Conservation (phyloP, 139 green algal species). For the Pedinophyceae sp. region DNA sequence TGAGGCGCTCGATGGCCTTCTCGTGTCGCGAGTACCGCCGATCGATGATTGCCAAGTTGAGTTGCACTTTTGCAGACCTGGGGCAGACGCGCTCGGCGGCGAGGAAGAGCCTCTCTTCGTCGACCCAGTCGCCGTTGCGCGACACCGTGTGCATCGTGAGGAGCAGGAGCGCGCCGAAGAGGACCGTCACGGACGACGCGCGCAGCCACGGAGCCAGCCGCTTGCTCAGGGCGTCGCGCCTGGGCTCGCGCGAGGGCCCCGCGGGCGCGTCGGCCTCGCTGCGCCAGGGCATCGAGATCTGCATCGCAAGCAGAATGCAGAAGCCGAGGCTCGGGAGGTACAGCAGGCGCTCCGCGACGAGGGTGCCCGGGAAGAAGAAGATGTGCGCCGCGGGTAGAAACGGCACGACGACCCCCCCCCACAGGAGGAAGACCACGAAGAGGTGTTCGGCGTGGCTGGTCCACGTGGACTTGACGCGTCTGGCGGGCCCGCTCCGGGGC, state of each 20-base stretch:
- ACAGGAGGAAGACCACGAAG: constrained; percentile 30
- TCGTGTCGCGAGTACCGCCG: constrained; percentile 22
- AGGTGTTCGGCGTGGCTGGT: no score
- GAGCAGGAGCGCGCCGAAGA: no score
- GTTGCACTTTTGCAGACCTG: constrained; percentile 50
- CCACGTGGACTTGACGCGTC: no score
- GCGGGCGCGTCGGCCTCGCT: neutral
- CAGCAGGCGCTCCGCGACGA: constrained; percentile 59
- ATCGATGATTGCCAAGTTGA: constrained; percentile 58
- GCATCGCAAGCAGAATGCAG: constrained; percentile 32
- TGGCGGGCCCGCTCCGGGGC: constrained; percentile 26
- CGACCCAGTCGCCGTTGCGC: constrained; percentile 51
- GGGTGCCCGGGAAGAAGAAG: constrained; percentile 68
- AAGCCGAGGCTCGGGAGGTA: constrained; percentile 57
- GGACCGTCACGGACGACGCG: constrained; percentile 9
- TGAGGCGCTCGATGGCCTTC: constrained; percentile 38
- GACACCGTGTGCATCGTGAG: constrained; percentile 15
- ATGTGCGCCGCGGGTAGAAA: constrained; percentile 62
- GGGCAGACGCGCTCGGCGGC: constrained; percentile 46
- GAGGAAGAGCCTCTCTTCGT: constrained; percentile 48
- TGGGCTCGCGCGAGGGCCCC: neutral
- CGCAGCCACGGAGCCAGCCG: constrained; percentile 11
- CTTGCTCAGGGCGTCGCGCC: neutral
- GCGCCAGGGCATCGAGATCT: neutral
- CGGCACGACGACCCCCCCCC: constrained; percentile 37